Conservation (phyloP, 805 yeast genomes). For the Maudiozyma serrabonitensis region DNA sequence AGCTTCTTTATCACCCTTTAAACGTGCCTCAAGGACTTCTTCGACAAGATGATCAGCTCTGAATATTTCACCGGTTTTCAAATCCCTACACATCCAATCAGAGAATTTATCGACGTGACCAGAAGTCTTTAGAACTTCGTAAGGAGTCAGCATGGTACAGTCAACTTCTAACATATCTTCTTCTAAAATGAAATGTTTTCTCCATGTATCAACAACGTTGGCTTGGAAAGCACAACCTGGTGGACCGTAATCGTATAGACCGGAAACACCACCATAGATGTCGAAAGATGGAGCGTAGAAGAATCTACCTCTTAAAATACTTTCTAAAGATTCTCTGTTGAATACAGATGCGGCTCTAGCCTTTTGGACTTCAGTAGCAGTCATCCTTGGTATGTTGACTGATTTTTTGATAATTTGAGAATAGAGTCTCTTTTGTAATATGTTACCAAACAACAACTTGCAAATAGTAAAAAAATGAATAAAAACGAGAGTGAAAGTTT, state of each 20-base stretch:
- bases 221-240: slow-evolving; percentile 99
- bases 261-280: slow-evolving; percentile 96
- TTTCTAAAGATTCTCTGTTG: slow-evolving; percentile 81
- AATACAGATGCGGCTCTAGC: slow-evolving; percentile 36
- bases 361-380: slow-evolving; percentile 25
- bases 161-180: slow-evolving; percentile 99
- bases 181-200: slow-evolving; percentile 93
- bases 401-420: slow-evolving; percentile 22
- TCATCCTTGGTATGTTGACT: slow-evolving; percentile 22
- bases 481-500: background rate
- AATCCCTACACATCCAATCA: slow-evolving; percentile 98
- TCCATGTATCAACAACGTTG: slow-evolving; percentile 88
- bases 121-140: slow-evolving; percentile 94
- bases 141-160: slow-evolving; percentile 95
- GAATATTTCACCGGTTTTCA: slow-evolving; percentile 93
- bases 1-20: slow-evolving; percentile 95
- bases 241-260: slow-evolving; percentile 97
- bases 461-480: background rate
- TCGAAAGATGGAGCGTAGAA: slow-evolving; percentile 97
- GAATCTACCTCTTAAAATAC: slow-evolving; percentile 87
- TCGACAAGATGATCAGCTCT: slow-evolving; percentile 98
- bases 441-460: slow-evolving; percentile 9
- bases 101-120: slow-evolving; percentile 99
- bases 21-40: slow-evolving; percentile 91
- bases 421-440: slow-evolving; percentile 19